Conservation (phyloP, 805 yeast genomes). For the Yarrowia osloensis region DNA sequence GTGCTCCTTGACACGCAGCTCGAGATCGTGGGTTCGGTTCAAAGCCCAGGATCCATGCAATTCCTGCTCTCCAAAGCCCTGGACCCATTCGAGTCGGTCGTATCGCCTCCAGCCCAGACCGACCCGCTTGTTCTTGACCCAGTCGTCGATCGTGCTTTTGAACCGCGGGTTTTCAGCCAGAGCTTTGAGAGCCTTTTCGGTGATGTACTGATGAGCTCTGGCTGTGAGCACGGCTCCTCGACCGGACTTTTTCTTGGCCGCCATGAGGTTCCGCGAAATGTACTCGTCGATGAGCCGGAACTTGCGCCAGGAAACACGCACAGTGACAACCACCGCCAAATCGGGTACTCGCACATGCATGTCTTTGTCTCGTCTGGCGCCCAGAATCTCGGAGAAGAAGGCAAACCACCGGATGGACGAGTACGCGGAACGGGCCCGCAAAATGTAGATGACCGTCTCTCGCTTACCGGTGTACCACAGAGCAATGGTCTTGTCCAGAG, state of each 20-base stretch:
- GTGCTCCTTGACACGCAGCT: slow-evolving; percentile 51
- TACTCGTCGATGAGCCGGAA: slow-evolving; percentile 28
- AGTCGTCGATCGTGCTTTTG: slow-evolving; percentile 25
- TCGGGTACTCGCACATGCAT: slow-evolving; percentile 51
- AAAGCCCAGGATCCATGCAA: slow-evolving; percentile 50
- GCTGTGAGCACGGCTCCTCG: not conserved
- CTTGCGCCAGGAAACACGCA: slow-evolving; percentile 50
- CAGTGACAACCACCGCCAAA: slow-evolving; percentile 48
- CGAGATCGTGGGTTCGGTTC: slow-evolving; percentile 55
- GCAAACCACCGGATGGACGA: slow-evolving; percentile 66
- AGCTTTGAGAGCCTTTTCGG: slow-evolving; percentile 44
- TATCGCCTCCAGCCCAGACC: slow-evolving; percentile 67
- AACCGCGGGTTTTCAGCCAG: slow-evolving; percentile 38
- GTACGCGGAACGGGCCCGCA: slow-evolving; percentile 55
- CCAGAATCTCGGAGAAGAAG: slow-evolving; percentile 54
- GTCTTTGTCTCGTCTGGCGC: slow-evolving; percentile 40
- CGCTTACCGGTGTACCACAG: slow-evolving; percentile 44
- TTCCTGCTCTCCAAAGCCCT: slow-evolving; percentile 49
- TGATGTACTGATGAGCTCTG: slow-evolving; percentile 43
- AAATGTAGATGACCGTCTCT: slow-evolving; percentile 50
- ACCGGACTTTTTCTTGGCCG: not conserved
- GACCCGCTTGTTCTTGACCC: slow-evolving; percentile 38
- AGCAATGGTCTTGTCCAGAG: slow-evolving; percentile 69
- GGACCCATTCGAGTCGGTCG: slow-evolving; percentile 74
- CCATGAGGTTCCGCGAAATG: slow-evolving; percentile 5